Base-by-base conservation (phyloP, 495 filamentous ascomycete species). In the Tirmania nivea region DNA sequence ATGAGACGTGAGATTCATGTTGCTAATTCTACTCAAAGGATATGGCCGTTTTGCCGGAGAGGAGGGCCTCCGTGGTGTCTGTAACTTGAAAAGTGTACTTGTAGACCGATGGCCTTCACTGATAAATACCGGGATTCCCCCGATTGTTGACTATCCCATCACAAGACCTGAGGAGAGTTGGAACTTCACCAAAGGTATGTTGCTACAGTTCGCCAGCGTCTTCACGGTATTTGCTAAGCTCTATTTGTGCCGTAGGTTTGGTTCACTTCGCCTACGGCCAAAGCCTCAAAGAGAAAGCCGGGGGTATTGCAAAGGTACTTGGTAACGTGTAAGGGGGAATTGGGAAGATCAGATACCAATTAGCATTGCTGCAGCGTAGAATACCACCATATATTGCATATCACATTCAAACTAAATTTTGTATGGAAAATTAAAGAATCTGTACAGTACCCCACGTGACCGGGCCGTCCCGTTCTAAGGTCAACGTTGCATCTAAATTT, bases 31-130 rank as follows among this genome's bases (percentile, higher is more conserved):
- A 31, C 25, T 19, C 17, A 45, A 14, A 45, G 39, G 90, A 3
- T 95, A 96, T 66, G 90, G 92, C 7, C 70, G 90, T 14, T 96
- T 97, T 70, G 90, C 83, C 0, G 90, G 85, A 36, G 83, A 82
- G 49, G 90, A 97, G 64, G 90, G 92, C 2, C 67, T 97, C 54
- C 75, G 86, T 34, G 77, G 76, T 0, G 59, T 96, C 49, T 90
- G 86, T 61, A 95, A 94, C 69, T 56, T 78, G 25, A 97, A 96
- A 70, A 73, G 83, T 20, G 71, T 96, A 25, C 92, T 85, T 62
- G 73, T 77, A 55, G 90, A 97, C 71, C 69, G 79, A 34, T 80
- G 72, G 64, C 66, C 70, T 5, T 72, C 70, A 67, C 48, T 75
- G 3, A 59, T 86, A 7, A 69, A 75, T 35, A 97, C 90, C 31